Evolutionary conservation across 441 rosid genomes (phyloP).

Genomic region (Populus trichocarpa): DNA sequence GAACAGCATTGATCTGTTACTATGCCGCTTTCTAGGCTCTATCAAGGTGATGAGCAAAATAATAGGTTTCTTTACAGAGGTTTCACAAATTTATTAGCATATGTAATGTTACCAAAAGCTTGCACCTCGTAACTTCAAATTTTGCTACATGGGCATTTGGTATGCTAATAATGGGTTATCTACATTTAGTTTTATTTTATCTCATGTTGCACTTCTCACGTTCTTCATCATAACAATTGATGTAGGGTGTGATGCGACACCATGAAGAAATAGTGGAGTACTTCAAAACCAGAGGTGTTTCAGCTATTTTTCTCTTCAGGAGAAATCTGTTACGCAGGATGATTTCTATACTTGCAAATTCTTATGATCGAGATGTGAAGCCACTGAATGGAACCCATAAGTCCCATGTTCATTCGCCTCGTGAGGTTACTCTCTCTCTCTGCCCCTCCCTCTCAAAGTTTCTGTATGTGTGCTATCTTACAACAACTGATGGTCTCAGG

Average conservation of each 20-base stretch:
- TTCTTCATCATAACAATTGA: not conserved
- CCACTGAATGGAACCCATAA: conserved; percentile 84
- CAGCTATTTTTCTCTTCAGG: conserved; percentile 77
- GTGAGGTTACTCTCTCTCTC: conserved; percentile 49
- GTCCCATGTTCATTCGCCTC: conserved; percentile 87
- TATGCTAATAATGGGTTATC: not conserved
- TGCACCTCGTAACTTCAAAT: not conserved
- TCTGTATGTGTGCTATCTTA: not conserved
- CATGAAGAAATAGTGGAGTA: conserved; percentile 78
- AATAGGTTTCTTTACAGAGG: not conserved
- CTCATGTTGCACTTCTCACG: not conserved
- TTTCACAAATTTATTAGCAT: not conserved
- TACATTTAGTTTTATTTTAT: not conserved
- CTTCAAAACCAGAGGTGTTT: conserved; percentile 76
- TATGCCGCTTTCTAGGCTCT: not conserved
- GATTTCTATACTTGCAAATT: conserved; percentile 87
- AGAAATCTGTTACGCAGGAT: conserved; percentile 85
- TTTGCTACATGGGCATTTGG: not conserved
- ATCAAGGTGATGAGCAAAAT: not conserved
- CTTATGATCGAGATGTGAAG: conserved; percentile 70
- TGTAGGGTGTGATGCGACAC: conserved; percentile 81
- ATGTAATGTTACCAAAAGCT: not conserved
- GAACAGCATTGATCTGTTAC: not conserved
- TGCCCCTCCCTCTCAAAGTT: not conserved
- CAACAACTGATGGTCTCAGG: conserved; percentile 52